Base-by-base conservation (phyloP, 805 yeast species). In the Candida endomychidarum region DNA sequence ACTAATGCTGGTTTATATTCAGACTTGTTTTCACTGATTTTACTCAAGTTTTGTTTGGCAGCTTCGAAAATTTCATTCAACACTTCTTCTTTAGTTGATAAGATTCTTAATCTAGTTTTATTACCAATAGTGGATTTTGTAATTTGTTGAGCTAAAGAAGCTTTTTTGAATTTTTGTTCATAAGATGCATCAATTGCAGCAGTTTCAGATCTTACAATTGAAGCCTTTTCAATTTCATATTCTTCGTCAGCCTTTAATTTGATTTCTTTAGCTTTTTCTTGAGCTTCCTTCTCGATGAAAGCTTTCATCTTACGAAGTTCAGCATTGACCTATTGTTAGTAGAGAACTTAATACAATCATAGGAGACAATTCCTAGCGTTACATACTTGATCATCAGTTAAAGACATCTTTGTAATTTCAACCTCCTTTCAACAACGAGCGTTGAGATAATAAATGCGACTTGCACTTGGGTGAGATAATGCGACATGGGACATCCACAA, bases 261-360 rank as follows among this genome's bases (percentile, higher is more conserved):
- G 60, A 93, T 89, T 68, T 93, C 99, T 64, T 86, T 87, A 52
- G 98, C 96, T 72, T 93, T 93, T 67, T 93, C 99, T 58, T 90
- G 95, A 27, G 99, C 99, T 72, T 93, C 99, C 78, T 91, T 93
- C 71, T 85, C 87, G 78, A 93, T 93, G 81, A 93, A 93, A 61
- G 95, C 90, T 63, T 91, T 96, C 97, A 93, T 93, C 75, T 93
- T 93, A 64, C 83, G 82, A 67, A 93, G 86, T 74, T 93, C 99
- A 54, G 88, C 88, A 59, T 85, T 89, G 53, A 91, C 98, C 89
- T 90, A 41, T 26, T 23, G 44, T 30, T 38, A 38, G 41, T 31
- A 34, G 18, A 14, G 6, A 11, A n/a, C 29, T 27, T 15, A n/a
- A n/a, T n/a, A n/a, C n/a, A 24, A 15, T 21, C 35, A n/a, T 8